Percentiles rank a stretch among this genome's conserved stretches.
phyloP scores from a whole-genome alignment of 495 filamentous ascomycete genomes.

The Penicillium bovifimosum region DNA sequence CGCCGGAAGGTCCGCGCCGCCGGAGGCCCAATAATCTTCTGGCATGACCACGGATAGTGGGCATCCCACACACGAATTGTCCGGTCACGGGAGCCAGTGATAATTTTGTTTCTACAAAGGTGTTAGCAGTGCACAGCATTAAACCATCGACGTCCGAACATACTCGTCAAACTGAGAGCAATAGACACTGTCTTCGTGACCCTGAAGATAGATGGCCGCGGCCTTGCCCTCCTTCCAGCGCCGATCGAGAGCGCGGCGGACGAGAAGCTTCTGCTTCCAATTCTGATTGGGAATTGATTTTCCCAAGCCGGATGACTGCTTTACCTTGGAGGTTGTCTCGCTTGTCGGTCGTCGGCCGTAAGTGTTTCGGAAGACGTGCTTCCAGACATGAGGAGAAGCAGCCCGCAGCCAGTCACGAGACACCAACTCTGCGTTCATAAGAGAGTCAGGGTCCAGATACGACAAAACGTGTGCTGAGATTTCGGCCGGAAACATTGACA shows the following conservation, averaged over 20 bases:
- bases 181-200: conserved; percentile 92
- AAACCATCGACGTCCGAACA: conserved; percentile 21
- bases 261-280: conserved; percentile 83
- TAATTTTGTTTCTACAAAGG: conserved; percentile 69
- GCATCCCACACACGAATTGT: conserved; percentile 96
- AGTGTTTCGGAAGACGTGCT: conserved; percentile 64
- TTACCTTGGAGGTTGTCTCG: conserved; percentile 41
- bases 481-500: conserved; percentile 62
- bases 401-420: conserved; percentile 59
- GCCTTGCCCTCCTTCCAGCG: conserved; percentile 76
- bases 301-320: conserved; percentile 44
- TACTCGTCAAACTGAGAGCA: conserved; percentile 97
- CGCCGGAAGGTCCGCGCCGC: conserved; percentile 21
- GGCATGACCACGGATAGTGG: conserved; percentile 69
- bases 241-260: conserved; percentile 64
- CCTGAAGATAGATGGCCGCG: conserved; percentile 79
- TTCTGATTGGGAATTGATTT: conserved; percentile 51
- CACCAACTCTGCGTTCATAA: conserved; percentile 58
- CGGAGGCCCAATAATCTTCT: conserved; percentile 65
- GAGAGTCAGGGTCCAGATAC: conserved; percentile 60
- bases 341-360: conserved; percentile 44
- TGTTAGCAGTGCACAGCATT: neutral
- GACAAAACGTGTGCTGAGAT: conserved; percentile 67
- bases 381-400: conserved; percentile 68
- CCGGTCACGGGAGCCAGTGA: conserved; percentile 91